Evolutionary conservation across 352 stramenopile genomes (phyloP).

Genomic region (Phytophthora fragariae): DNA sequence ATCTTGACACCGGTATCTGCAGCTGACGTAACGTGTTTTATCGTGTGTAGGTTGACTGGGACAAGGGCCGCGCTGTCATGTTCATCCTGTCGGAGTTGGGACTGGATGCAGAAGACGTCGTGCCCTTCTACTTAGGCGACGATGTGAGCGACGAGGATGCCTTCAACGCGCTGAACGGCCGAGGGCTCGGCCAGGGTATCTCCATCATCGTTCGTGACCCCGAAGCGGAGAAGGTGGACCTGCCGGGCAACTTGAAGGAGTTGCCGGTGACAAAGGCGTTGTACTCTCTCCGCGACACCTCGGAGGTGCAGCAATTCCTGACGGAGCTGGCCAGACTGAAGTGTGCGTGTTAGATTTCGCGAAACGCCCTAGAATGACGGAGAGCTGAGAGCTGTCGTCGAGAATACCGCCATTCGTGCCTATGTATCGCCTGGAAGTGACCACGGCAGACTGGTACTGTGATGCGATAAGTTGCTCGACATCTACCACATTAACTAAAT

Average conservation of each 20-base stretch:
- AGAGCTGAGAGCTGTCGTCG: constrained; percentile 25
- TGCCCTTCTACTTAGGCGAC: constrained; percentile 87
- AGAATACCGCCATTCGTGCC: constrained; percentile 14
- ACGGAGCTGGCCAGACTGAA: constrained; percentile 54
- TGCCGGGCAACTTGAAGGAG: constrained; percentile 56
- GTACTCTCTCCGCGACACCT: constrained; percentile 67
- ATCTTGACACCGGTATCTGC: background rate
- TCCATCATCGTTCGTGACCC: constrained; percentile 74
- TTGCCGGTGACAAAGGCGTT: constrained; percentile 57
- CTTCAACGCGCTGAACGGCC: constrained; percentile 62
- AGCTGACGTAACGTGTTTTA: background rate
- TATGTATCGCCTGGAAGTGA: constrained; percentile 19
- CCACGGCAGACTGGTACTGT: constrained; percentile 16
- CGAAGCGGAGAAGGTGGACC: constrained; percentile 51
- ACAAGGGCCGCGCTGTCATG: constrained; percentile 84
- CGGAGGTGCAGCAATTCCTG: constrained; percentile 68
- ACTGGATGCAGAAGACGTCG: constrained; percentile 66
- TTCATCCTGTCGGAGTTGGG: constrained; percentile 75
- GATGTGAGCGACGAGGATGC: constrained; percentile 85
- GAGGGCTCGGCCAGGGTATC: constrained; percentile 53
- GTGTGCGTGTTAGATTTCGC: constrained; percentile 41
- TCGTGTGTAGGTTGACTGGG: constrained; percentile 65
- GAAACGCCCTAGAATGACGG: constrained; percentile 2
- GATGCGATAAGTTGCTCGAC: constrained; percentile 16
- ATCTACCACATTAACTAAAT: constrained; percentile 35